Evolutionary conservation across 768 basidiomycete species (phyloP).

Genomic region (Lentinula detonsa): DNA sequence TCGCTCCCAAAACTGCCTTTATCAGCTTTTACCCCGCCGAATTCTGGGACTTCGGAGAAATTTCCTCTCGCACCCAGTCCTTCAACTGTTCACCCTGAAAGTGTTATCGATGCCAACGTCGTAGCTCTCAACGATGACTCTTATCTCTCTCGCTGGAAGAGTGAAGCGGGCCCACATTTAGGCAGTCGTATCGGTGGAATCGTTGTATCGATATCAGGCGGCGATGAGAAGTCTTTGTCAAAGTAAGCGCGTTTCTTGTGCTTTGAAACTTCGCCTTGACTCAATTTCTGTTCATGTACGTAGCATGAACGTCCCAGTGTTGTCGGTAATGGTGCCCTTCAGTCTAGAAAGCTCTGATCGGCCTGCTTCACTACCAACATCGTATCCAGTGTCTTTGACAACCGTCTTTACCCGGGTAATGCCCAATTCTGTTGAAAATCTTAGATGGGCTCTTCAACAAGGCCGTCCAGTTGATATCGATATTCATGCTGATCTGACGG

Average conservation of each 20-base stretch:
- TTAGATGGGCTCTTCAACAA: conserved; percentile 61
- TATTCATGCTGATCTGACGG: conserved; percentile 49
- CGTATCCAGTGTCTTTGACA: conserved; percentile 44
- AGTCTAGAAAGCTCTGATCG: conserved; percentile 40
- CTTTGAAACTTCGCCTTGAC: background rate
- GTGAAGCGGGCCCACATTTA: conserved; percentile 40
- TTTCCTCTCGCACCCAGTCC: conserved; percentile 71
- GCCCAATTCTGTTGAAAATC: conserved; percentile 43
- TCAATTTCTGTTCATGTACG: background rate
- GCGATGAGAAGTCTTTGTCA: conserved; percentile 36
- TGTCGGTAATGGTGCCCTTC: conserved; percentile 62
- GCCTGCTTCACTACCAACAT: conserved; percentile 29
- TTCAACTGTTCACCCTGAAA: conserved; percentile 53
- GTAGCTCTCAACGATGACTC: conserved; percentile 32
- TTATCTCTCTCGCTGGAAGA: conserved; percentile 44
- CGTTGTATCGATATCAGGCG: conserved; percentile 46
- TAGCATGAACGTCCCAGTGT: conserved; percentile 28
- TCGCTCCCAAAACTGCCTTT: conserved; percentile 66
- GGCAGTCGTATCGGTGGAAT: conserved; percentile 44
- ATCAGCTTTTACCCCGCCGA: conserved; percentile 68
- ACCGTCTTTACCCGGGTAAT: conserved; percentile 48
- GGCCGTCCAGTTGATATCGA: conserved; percentile 69
- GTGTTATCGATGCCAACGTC: conserved; percentile 67
- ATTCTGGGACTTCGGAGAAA: conserved; percentile 55
- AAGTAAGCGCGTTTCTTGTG: conserved; percentile 25